Evolutionary conservation across 2,329 filamentous ascomycete genomes (phyloP), one percentile per base, ranked within the genome.

Genomic region (Malbranchea zuffiana): DNA sequence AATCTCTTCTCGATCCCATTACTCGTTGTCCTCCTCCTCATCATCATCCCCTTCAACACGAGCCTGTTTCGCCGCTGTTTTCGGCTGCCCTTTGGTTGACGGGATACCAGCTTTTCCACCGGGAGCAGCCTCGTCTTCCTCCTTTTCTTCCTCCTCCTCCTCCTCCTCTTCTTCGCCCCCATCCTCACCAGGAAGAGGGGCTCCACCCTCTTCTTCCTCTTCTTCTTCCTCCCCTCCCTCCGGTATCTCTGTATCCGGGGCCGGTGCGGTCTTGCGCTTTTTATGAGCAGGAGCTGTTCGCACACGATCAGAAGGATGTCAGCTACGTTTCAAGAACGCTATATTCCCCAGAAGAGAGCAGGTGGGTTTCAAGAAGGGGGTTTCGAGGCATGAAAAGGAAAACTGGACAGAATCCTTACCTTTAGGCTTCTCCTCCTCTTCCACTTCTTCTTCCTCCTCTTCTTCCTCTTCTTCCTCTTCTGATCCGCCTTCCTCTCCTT

Each of bases 141-240:
- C 50, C 20, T 44, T 52, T 13, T 47, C 50, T 21, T 49, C 50
- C 12, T 48, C 54, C 11, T 48, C 52, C 26, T 51, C 53, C 3
- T 43, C 54, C 32, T 52, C 35, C 15, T 15, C 37, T 21, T 41
- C 39, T 13, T 32, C 23, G 20, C 40, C 51, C 17, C 51, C 55
- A 4, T 47, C 48, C 20, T 47, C 53, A 32, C 49, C 54, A 21
- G 18, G 23, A 13, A 31, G 36, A n/a, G n/a, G n/a, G n/a, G 46
- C 42, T 8, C 47, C 50, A 29, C 52, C 52, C 8, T 46, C 48
- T 6, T 53, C 52, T 20, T 53, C 55, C 39, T 53, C 47, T 28
- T 50, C 47, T 12, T 45, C 44, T 13, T 50, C 53, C 13, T 34
- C 42, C 17, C 25, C 35, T 13, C 32, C 37, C 6, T 29, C 40